A percentile compares a stretch with the other conserved stretches of the same genome.
Evolutionary conservation across 2,329 filamentous ascomycete genomes (phyloP).

Genomic region (Knufia fluminis): DNA sequence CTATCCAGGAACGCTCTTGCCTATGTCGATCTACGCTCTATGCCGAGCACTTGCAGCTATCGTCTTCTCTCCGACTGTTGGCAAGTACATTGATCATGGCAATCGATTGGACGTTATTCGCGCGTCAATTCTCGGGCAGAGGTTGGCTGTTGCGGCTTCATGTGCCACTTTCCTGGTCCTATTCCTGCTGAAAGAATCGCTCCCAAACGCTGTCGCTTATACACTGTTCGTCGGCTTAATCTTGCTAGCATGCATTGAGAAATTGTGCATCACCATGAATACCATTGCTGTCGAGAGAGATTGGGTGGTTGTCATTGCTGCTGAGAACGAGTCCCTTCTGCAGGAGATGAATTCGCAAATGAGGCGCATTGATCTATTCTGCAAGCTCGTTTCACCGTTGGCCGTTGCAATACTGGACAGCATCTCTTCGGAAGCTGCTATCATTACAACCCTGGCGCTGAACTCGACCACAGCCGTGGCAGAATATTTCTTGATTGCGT

Average conservation of each 20-base stretch:
- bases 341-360: slow-evolving; percentile 46
- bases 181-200: slow-evolving; percentile 8
- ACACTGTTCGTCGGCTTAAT: slow-evolving; percentile 26
- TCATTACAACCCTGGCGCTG: slow-evolving; percentile 38
- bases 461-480: slow-evolving; percentile 34
- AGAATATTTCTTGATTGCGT: slow-evolving; percentile 34
- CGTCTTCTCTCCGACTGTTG: slow-evolving; percentile 50
- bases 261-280: slow-evolving; percentile 56
- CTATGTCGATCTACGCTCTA: slow-evolving; percentile 61
- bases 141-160: slow-evolving; percentile 36
- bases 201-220: slow-evolving; percentile 5
- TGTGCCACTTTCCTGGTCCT: slow-evolving; percentile 40
- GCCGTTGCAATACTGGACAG: slow-evolving; percentile 41
- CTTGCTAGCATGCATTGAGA: slow-evolving; percentile 58
- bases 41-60: slow-evolving; percentile 50
- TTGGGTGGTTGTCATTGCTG: slow-evolving; percentile 42
- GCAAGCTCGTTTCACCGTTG: slow-evolving; percentile 47
- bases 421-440: slow-evolving; percentile 36
- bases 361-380: slow-evolving; percentile 49
- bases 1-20: slow-evolving; percentile 52
- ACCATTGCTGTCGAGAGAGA: slow-evolving; percentile 61
- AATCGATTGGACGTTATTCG: slow-evolving; percentile 44
- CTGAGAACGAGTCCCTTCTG: slow-evolving; percentile 30
- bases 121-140: slow-evolving; percentile 38
- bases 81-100: slow-evolving; percentile 48